These are phyloP conservation scores for Scutellaria minor DNA, from an alignment of 257 asterid species.

Conservation along the genomic window DNA sequence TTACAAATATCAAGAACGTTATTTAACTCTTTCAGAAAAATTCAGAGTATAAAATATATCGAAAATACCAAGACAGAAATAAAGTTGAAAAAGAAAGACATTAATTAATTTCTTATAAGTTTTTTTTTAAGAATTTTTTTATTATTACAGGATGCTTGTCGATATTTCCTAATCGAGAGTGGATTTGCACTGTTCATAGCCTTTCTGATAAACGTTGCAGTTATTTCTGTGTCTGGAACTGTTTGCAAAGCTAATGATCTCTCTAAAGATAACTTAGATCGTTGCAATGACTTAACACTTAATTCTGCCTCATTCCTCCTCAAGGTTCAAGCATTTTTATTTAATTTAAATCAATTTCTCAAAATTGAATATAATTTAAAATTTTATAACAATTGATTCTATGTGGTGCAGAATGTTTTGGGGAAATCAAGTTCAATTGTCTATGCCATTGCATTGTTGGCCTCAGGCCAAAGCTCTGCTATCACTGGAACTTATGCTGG, in stretches of 20 bases:
- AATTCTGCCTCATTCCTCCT: constrained; percentile 90
- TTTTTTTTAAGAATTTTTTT: too few species aligned
- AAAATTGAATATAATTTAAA: background rate
- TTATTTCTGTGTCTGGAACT: constrained; percentile 76
- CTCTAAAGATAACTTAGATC: constrained; percentile 40
- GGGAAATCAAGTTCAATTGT: constrained; percentile 81
- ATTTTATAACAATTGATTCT: background rate
- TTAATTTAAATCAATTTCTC: background rate
- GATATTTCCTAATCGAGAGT: constrained; percentile 79
- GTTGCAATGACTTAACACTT: constrained; percentile 71
- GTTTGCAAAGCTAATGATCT: constrained; percentile 62
- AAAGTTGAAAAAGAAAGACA: too few species aligned
- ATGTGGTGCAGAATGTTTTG: constrained; percentile 65
- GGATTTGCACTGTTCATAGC: constrained; percentile 83
- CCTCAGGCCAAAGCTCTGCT: constrained; percentile 95
- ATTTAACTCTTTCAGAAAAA: too few species aligned
- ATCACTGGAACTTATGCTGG: constrained; percentile 99
- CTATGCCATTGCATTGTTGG: constrained; percentile 84
- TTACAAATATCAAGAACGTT: too few species aligned
- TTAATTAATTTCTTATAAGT: too few species aligned
- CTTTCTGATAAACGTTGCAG: constrained; percentile 72
- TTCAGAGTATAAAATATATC: too few species aligned
- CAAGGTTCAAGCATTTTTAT: constrained; percentile 49
- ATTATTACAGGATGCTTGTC: constrained; percentile 76
- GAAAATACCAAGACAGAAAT: too few species aligned